A percentile compares a stretch with the other conserved stretches of the same genome.
phyloP scores from a whole-genome alignment of 108 stramenopile genomes.

The Seminavis robusta region DNA sequence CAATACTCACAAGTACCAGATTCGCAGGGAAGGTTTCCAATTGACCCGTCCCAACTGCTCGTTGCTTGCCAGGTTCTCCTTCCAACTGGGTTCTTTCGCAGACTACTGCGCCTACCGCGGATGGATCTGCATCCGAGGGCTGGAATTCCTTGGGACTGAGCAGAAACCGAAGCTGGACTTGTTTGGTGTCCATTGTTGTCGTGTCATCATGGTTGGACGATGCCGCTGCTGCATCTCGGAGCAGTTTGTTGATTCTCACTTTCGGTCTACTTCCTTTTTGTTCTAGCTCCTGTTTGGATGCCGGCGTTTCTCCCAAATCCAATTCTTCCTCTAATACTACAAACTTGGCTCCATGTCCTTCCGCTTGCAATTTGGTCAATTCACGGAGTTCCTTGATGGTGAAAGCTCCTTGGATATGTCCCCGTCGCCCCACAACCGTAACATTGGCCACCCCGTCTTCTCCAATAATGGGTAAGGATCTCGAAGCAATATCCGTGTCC shows the following conservation, averaged over 20 bases:
- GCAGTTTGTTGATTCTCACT: conserved; percentile 63
- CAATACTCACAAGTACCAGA: conserved; percentile 81
- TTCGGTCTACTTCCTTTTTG: conserved; percentile 48
- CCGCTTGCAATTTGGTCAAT: conserved; percentile 76
- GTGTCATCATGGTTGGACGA: background rate
- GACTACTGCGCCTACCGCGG: conserved; percentile 48
- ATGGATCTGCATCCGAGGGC: conserved; percentile 20
- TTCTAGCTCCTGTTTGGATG: conserved; percentile 66
- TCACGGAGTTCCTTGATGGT: conserved; percentile 99
- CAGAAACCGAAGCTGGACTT: conserved; percentile 87
- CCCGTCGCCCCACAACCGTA: conserved; percentile 91
- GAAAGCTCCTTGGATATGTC: conserved; percentile 96
- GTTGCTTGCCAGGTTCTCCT: conserved; percentile 72
- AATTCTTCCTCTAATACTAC: conserved; percentile 76
- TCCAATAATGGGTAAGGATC: conserved; percentile 45
- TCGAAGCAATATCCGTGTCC: conserved; percentile 80
- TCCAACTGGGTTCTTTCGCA: conserved; percentile 79
- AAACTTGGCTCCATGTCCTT: conserved; percentile 45
- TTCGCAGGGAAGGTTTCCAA: conserved; percentile 49
- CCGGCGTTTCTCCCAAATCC: conserved; percentile 69
- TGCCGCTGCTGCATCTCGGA: conserved; percentile 41
- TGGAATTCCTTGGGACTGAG: conserved; percentile 70
- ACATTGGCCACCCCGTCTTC: conserved; percentile 37
- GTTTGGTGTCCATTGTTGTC: conserved; percentile 13
- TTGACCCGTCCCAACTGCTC: conserved; percentile 70